Evolutionary conservation across 2,329 filamentous ascomycete species (phyloP).

Genomic region (Diplodia sapinea): DNA sequence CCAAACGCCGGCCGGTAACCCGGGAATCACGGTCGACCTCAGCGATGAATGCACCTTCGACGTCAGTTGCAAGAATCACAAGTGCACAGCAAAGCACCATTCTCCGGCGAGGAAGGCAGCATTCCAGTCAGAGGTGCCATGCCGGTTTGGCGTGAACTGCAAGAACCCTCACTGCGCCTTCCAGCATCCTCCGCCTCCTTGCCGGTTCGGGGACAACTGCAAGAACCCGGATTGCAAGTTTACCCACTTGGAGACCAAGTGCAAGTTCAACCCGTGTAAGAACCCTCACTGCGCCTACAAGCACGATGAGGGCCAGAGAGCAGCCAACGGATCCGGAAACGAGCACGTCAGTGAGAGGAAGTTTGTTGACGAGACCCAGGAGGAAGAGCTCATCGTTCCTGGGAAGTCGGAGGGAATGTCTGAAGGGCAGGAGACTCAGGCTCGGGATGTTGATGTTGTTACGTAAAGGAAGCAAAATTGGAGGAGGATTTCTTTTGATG

Average conservation of each 20-base stretch:
- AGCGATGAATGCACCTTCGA: constrained; percentile 82
- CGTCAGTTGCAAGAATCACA: constrained; percentile 92
- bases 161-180: constrained; percentile 82
- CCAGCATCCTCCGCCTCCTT: constrained; percentile 87
- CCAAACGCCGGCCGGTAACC: constrained; percentile 87
- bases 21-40: constrained; percentile 77
- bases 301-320: constrained; percentile 87
- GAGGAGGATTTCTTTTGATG: background rate
- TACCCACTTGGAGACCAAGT: constrained; percentile 81
- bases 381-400: constrained; percentile 76
- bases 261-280: constrained; percentile 89
- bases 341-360: constrained; percentile 85
- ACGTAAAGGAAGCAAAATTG: constrained; percentile 4
- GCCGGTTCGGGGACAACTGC: constrained; percentile 91
- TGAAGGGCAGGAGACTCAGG: constrained; percentile 16
- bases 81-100: constrained; percentile 90
- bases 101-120: constrained; percentile 81
- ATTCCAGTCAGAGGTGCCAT: constrained; percentile 83
- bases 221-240: constrained; percentile 83
- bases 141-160: constrained; percentile 91
- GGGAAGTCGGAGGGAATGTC: constrained; percentile 36
- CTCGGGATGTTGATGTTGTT: constrained; percentile 22
- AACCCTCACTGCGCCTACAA: constrained; percentile 89
- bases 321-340: constrained; percentile 57
- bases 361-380: constrained; percentile 74